These are phyloP conservation scores for Dichotomopilus funicola DNA, from an alignment of 2,329 filamentous ascomycete species.

Conservation along the genomic window DNA sequence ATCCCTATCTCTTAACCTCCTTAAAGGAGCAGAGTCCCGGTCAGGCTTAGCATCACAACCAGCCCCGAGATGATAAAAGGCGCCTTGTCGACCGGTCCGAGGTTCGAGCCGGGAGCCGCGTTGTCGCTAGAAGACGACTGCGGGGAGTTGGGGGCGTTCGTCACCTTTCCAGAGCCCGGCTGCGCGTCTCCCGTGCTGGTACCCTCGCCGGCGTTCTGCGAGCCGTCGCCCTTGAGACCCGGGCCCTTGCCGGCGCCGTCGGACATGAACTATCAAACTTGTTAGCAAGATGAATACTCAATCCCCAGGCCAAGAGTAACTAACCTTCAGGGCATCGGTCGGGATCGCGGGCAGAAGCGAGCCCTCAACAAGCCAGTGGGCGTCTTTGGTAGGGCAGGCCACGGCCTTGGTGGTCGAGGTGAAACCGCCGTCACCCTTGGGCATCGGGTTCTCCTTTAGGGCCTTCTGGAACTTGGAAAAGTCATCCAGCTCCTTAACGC, in stretches of 20 bases:
- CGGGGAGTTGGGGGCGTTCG: conserved; percentile 21
- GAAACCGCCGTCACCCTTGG: conserved; percentile 45
- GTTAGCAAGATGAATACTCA: not conserved
- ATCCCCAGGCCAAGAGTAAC: conserved; percentile 5
- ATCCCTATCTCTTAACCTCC: not conserved
- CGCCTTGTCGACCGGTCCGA: conserved; percentile 32
- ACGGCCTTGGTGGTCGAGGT: conserved; percentile 40
- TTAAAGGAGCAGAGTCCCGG: conserved; percentile 36
- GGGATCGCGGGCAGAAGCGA: conserved; percentile 48
- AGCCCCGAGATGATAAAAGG: conserved; percentile 32
- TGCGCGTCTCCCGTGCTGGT: conserved; percentile 39
- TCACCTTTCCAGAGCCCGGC: conserved; percentile 34
- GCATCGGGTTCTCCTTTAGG: conserved; percentile 43
- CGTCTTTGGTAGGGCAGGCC: conserved; percentile 44
- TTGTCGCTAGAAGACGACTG: conserved; percentile 28
- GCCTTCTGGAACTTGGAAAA: conserved; percentile 51
- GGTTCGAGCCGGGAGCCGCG: conserved; percentile 22
- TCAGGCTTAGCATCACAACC: conserved; percentile 32
- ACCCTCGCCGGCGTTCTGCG: conserved; percentile 40
- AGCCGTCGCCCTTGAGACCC: conserved; percentile 47
- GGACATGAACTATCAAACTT: conserved; percentile 40
- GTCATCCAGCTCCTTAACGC: conserved; percentile 45
- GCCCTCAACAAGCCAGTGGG: conserved; percentile 45
- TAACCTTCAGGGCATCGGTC: conserved; percentile 34
- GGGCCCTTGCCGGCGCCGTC: conserved; percentile 48